Conservation (phyloP, 2,329 filamentous ascomycete species). For the Balansia obtecta region DNA sequence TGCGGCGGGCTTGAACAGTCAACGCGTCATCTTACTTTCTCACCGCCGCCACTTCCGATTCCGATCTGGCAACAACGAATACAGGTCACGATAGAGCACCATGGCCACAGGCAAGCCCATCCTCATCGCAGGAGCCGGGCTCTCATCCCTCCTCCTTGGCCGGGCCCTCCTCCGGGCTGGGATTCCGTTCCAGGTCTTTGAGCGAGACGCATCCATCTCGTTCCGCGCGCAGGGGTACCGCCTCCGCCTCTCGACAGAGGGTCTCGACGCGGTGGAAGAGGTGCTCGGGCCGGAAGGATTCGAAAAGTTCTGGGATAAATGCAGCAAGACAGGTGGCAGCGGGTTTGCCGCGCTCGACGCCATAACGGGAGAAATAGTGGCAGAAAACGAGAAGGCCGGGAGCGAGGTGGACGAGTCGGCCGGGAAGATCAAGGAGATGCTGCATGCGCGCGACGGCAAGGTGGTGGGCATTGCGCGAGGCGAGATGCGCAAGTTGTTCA, state of each 20-base stretch:
- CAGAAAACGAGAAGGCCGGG: constrained; percentile 13
- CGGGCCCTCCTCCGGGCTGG: constrained; percentile 27
- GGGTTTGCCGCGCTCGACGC: constrained; percentile 41
- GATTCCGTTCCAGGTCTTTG: constrained; percentile 43
- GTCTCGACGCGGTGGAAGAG: constrained; percentile 47
- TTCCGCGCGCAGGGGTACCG: constrained; percentile 53
- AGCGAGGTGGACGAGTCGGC: constrained; percentile 1
- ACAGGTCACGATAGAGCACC: not conserved
- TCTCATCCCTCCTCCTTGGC: constrained; percentile 30
- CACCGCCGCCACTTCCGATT: not conserved
- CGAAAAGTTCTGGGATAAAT: constrained; percentile 43
- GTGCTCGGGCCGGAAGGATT: constrained; percentile 37
- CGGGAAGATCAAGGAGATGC: constrained; percentile 14
- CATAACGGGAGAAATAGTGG: constrained; percentile 32
- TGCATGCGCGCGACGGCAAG: constrained; percentile 43
- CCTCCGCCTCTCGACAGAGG: constrained; percentile 42
- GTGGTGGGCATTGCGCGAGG: constrained; percentile 49
- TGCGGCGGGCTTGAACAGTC: too few relatives aligned
- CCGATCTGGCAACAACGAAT: not conserved
- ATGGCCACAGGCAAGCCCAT: constrained; percentile 17
- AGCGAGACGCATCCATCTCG: constrained; percentile 35
- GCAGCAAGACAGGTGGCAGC: constrained; percentile 45
- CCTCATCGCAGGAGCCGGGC: constrained; percentile 31
- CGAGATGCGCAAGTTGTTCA: constrained; percentile 48
- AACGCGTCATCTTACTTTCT: not conserved